Conservation (phyloP, 2,329 filamentous ascomycete genomes). For the Stagonosporopsis rhizophila region DNA sequence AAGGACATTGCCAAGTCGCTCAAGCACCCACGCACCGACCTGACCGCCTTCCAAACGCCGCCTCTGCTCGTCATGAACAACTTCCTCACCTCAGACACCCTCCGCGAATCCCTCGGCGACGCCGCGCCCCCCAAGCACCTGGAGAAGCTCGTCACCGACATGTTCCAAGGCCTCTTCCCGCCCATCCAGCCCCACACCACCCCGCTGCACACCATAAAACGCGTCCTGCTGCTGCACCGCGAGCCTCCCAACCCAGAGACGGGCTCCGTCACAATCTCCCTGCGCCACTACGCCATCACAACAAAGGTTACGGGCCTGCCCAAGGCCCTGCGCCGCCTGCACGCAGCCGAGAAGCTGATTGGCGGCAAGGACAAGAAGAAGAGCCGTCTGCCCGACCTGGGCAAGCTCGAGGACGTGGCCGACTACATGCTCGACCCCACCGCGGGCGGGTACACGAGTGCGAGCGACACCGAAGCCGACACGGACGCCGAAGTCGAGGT, state of each 20-base stretch:
- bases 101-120: conserved; percentile 41
- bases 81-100: conserved; percentile 70
- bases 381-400: conserved; percentile 79
- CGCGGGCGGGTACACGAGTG: conserved; percentile 85
- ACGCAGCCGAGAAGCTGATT: conserved; percentile 82
- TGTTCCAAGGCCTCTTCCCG: conserved; percentile 96
- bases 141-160: conserved; percentile 87
- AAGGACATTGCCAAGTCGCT: conserved; percentile 87
- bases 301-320: conserved; percentile 86
- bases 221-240: conserved; percentile 88
- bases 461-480: conserved; percentile 90
- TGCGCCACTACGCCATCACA: conserved; percentile 94
- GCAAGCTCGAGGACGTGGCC: conserved; percentile 88
- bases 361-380: conserved; percentile 64
- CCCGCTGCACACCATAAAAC: conserved; percentile 88
- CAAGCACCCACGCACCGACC: conserved; percentile 82
- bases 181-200: conserved; percentile 92
- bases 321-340: conserved; percentile 80
- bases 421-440: conserved; percentile 87
- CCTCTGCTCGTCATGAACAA: conserved; percentile 99
- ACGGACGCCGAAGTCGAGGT: conserved; percentile 97
- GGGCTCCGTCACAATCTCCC: conserved; percentile 77
- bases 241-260: conserved; percentile 60
- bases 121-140: conserved; percentile 89
- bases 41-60: conserved; percentile 79